A percentile compares a stretch with the other conserved stretches of the same genome.
Conservation (phyloP, 2,329 filamentous ascomycete genomes). For the Pseudogymnoascus sp. region DNA sequence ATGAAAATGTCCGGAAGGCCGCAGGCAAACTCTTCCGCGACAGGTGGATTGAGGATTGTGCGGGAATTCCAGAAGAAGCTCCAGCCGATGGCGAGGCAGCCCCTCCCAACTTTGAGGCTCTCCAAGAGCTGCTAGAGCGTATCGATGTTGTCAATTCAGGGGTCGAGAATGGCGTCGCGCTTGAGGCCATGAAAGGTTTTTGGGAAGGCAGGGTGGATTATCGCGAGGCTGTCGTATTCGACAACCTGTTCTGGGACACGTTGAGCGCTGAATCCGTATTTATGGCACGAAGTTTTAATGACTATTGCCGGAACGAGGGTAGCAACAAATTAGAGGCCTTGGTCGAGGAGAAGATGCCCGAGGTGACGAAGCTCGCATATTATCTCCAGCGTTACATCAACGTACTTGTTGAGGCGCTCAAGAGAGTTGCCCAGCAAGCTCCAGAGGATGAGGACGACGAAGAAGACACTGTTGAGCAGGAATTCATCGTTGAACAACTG, state of each 20-base stretch:
- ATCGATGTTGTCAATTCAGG: slow-evolving; percentile 90
- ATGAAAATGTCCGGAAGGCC: slow-evolving; percentile 88
- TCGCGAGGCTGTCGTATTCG: slow-evolving; percentile 61
- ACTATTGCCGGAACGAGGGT: slow-evolving; percentile 72
- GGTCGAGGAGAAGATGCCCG: slow-evolving; percentile 87
- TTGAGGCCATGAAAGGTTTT: slow-evolving; percentile 92
- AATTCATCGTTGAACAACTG: slow-evolving; percentile 93
- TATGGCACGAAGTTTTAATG: slow-evolving; percentile 84
- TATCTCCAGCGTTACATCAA: slow-evolving; percentile 74
- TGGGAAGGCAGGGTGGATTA: slow-evolving; percentile 90
- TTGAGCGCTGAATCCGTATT: slow-evolving; percentile 81
- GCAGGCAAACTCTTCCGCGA: slow-evolving; percentile 85
- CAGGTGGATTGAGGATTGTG: slow-evolving; percentile 96
- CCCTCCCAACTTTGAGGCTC: slow-evolving; percentile 66
- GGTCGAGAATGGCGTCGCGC: slow-evolving; percentile 78
- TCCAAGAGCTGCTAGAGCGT: slow-evolving; percentile 84
- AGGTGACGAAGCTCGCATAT: slow-evolving; percentile 84
- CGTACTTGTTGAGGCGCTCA: slow-evolving; percentile 56
- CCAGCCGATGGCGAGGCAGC: slow-evolving; percentile 39
- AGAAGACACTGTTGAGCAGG: slow-evolving; percentile 78
- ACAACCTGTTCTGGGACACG: slow-evolving; percentile 71
- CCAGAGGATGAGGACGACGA: slow-evolving; percentile 56
- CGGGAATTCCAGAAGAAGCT: slow-evolving; percentile 52
- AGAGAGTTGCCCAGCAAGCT: slow-evolving; percentile 44
- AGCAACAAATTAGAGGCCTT: slow-evolving; percentile 67